A percentile compares a stretch with the other conserved stretches of the same genome.
phyloP scores from a whole-genome alignment of 148 eudicot genomes.

The Vaccinium vitisidaea region DNA sequence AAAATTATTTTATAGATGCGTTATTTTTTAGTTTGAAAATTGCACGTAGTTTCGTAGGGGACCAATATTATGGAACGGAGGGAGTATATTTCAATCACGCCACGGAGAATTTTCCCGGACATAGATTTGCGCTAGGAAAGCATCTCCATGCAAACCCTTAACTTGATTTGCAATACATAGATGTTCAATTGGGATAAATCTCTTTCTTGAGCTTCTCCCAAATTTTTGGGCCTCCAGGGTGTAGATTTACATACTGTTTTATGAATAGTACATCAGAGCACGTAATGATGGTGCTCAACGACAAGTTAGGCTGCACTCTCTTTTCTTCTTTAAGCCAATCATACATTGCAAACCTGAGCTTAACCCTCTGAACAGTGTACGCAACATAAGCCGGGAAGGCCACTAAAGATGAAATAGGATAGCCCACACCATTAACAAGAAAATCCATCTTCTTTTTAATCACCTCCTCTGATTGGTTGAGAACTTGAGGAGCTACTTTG shows the following conservation, averaged over 20 bases:
- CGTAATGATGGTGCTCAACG: slow-evolving; percentile 52
- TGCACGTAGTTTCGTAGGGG: too few relatives aligned
- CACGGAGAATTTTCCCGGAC: not conserved
- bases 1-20: too few relatives aligned
- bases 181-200: slow-evolving; percentile 22
- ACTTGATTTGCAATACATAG: not conserved
- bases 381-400: slow-evolving; percentile 47
- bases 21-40: too few relatives aligned
- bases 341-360: slow-evolving; percentile 64
- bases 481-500: slow-evolving; percentile 57
- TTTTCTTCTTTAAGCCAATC: slow-evolving; percentile 60
- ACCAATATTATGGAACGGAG: too few relatives aligned
- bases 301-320: slow-evolving; percentile 27
- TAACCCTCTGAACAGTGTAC: slow-evolving; percentile 50
- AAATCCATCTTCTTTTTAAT: slow-evolving; percentile 49
- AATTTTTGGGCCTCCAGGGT: slow-evolving; percentile 52
- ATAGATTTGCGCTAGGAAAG: not conserved
- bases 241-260: slow-evolving; percentile 43
- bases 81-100: not conserved
- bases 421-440: slow-evolving; percentile 60
- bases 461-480: slow-evolving; percentile 51
- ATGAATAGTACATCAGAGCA: slow-evolving; percentile 46
- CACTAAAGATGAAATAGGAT: slow-evolving; percentile 52
- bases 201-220: slow-evolving; percentile 57
- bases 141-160: not conserved